Conservation (phyloP, 2,329 filamentous ascomycete genomes). For the Colletotrichum sublineola region DNA sequence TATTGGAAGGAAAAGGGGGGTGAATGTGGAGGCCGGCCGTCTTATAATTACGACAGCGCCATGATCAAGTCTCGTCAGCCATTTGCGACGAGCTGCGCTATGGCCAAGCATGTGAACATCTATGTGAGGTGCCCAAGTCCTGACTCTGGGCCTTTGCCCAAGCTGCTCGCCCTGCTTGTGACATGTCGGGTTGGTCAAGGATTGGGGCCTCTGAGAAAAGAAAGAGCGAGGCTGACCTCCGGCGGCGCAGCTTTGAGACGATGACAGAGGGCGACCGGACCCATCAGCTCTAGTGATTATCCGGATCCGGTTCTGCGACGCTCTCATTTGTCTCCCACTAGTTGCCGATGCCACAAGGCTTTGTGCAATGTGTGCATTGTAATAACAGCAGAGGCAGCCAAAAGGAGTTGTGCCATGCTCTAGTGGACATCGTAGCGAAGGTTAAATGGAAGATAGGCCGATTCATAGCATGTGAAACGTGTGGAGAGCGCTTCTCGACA, state of each 20-base stretch:
- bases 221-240: slow-evolving; percentile 3
- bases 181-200: slow-evolving; percentile 10
- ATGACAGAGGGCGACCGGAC: slow-evolving; percentile 17
- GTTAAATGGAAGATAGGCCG: not conserved
- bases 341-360: not conserved
- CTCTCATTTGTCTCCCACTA: not conserved
- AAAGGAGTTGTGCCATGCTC: not conserved
- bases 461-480: slow-evolving; percentile 36
- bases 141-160: slow-evolving; percentile 15
- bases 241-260: slow-evolving; percentile 4
- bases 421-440: too few species aligned
- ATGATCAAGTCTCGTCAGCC: slow-evolving; percentile 28
- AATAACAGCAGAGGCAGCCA: not conserved
- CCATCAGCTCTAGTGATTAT: not conserved
- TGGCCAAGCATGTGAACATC: slow-evolving; percentile 36
- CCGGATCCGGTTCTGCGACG: slow-evolving; percentile 14
- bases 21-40: slow-evolving; percentile 22
- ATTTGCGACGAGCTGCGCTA: slow-evolving; percentile 32
- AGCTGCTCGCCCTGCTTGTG: not conserved
- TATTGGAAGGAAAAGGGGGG: not conserved
- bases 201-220: slow-evolving; percentile 12
- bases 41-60: slow-evolving; percentile 35
- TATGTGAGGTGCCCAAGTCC: slow-evolving; percentile 19
- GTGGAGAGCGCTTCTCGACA: slow-evolving; percentile 8
- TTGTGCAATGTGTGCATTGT: not conserved